Evolutionary conservation across 139 green algal genomes (phyloP), one percentile per base, ranked within the genome.

Genomic region (Coelastrella sp.): DNA sequence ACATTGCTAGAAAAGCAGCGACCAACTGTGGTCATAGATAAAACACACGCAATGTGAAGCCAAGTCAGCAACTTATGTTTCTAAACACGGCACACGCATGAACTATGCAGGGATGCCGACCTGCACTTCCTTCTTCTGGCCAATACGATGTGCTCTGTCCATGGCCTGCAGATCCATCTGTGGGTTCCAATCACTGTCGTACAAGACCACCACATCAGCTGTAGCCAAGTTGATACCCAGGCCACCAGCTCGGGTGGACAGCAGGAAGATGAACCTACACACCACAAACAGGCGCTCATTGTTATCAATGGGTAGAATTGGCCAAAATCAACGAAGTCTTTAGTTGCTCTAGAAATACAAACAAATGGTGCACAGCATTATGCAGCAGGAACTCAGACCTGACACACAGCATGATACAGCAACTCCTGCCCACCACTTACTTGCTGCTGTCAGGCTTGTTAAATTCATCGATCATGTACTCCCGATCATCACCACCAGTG

Each of bases 51-150:
- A n/a, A n/a, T n/a, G n/a, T n/a, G n/a, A n/a, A n/a, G n/a, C n/a
- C n/a, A n/a, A n/a, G n/a, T n/a, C n/a, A 57, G 17, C 48, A 57
- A 57, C 48, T 2, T 1, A n/a, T n/a, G n/a, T n/a, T n/a, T n/a
- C n/a, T n/a, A n/a, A n/a, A n/a, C n/a, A n/a, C n/a, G n/a, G n/a
- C 30, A 34, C 34, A 45, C 63, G 25, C 0, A 34, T 7, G 19
- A 25, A 21, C 59, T 34, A 23, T 67, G 25, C 59, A 37, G 27
- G 21, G 9, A 1, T 4, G 8, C 69, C 37, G 38, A 78, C 72
- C 90, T 98, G 94, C 87, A 99, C 98, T 92, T 99, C 97, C 91
- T 99, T 99, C 93, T 99, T 99, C 92, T 99, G 98, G 17, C 98
- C 98, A 83, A 99, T 99, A 57, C 98, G 95, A 84, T 99, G 98